Base-by-base conservation (phyloP, 768 basidiomycete genomes). In the Suillus ampliporus region DNA sequence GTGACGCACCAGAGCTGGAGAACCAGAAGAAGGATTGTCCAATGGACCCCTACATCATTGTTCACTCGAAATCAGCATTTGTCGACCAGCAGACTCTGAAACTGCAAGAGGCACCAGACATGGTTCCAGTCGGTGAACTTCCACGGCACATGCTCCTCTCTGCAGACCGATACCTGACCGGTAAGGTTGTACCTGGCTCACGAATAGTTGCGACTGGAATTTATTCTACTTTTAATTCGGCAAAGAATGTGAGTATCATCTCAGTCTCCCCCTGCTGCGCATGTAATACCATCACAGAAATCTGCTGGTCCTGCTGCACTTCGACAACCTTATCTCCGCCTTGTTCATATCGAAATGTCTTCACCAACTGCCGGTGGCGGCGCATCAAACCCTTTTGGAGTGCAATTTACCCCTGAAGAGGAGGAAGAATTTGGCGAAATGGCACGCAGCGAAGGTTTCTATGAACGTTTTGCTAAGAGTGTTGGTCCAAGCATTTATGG, bases 61-160 rank as follows among this genome's bases (percentile, higher is more conserved):
- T 98, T 17, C 97, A 99, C 76, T 90, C 94, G 41, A 93, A 94
- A 77, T 99, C 94, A 37, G 83, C 86, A 7, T 99, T 99, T 72
- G 90, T 95, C 9, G 97, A 99, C 72, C 95, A 97, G 68, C 97
- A 99, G 77, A 92, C 87, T 13, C 83, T 99, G 68, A 99, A 99
- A 74, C 85, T 99, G 14, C 97, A 99, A 76, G 97, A 99, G 76
- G 96, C 97, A 19, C 97, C 97, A 0, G 97, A 99, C 75, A 97
- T 98, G 94, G 97, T 99, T 1, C 97, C 97, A 0, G 96, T 99
- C 28, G 97, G 97, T 83, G 97, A 99, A 72, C 81, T 99, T 46
- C 97, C 97, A 10, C 80, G 96, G 54, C 97, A 99, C 73, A 95
- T 99, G 84, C 83, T 97, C 57, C 81, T 99, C 28, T 96, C 93